These are phyloP conservation scores for Tilletiopsis washingtonensis DNA, from an alignment of 1,284 basidiomycete species.

Conservation along the genomic window DNA sequence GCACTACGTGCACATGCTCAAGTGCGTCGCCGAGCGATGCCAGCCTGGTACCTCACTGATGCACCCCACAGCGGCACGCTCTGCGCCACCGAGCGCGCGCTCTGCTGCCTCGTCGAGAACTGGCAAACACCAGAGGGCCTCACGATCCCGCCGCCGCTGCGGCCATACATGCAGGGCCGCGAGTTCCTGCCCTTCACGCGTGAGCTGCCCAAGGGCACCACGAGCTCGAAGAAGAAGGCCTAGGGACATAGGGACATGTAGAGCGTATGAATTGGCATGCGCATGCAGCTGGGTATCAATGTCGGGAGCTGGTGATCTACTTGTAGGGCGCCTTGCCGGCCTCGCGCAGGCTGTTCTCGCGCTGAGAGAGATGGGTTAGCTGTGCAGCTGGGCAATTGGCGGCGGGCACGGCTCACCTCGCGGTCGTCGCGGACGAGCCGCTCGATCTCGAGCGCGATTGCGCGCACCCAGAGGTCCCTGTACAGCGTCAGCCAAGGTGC, in stretches of 20 bases:
- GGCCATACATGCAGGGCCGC: constrained; percentile 91
- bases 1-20: constrained; percentile 46
- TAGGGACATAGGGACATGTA: too few species aligned
- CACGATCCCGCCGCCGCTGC: constrained; percentile 74
- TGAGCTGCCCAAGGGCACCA: constrained; percentile 64
- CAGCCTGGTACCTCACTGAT: neutral
- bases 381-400: too few species aligned
- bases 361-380: too few species aligned
- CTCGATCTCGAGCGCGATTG: constrained; percentile 72
- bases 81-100: constrained; percentile 88
- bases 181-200: constrained; percentile 83
- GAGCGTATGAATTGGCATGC: too few species aligned
- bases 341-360: constrained; percentile 42
- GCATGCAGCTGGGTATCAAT: too few species aligned
- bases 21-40: constrained; percentile 7
- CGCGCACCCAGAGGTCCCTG: constrained; percentile 79
- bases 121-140: constrained; percentile 94
- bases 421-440: constrained; percentile 51
- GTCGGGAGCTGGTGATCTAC: too few species aligned
- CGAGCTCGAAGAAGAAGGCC: constrained; percentile 59
- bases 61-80: constrained; percentile 85
- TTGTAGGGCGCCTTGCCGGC: constrained; percentile 13
- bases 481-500: constrained; percentile 73
- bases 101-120: constrained; percentile 98
- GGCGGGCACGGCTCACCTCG: too few species aligned